A percentile compares a stretch with the other conserved stretches of the same genome.
phyloP scores from a whole-genome alignment of 345 rosid genomes.

The Excoecaria cochinchinensis region DNA sequence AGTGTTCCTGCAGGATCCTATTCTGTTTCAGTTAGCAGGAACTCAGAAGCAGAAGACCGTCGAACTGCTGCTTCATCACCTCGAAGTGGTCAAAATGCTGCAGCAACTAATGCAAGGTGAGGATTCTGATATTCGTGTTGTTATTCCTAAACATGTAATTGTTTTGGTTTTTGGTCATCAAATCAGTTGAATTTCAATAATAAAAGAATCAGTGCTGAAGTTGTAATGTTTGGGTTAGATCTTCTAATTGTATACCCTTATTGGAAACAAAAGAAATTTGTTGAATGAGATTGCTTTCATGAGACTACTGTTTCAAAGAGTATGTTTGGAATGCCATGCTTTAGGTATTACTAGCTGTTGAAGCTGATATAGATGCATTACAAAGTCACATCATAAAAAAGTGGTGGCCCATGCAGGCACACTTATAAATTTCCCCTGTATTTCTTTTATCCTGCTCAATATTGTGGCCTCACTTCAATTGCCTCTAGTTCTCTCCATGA shows the following conservation, averaged over 20 bases:
- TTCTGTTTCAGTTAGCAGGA: conserved; percentile 67
- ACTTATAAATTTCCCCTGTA: not conserved
- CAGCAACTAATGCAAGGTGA: conserved; percentile 67
- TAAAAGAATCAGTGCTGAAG: not conserved
- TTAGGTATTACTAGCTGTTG: not conserved
- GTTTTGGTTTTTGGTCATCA: not conserved
- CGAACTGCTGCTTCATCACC: conserved; percentile 43
- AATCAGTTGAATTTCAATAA: not conserved
- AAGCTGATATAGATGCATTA: not conserved
- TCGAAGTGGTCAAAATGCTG: conserved; percentile 54
- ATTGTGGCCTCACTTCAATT: too few species aligned
- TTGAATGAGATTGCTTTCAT: not conserved
- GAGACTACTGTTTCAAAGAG: not conserved
- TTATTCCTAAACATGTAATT: not conserved
- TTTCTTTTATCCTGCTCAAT: not conserved
- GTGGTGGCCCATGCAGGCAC: not conserved
- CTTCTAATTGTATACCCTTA: not conserved
- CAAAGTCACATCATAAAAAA: not conserved
- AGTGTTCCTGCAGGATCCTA: conserved; percentile 75
- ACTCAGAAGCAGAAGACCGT: conserved; percentile 66
- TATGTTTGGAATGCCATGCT: not conserved
- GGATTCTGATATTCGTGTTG: not conserved
- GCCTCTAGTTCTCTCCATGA: not conserved
- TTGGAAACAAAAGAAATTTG: not conserved
- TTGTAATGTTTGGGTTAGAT: not conserved